phyloP scores from a whole-genome alignment of 2,329 filamentous ascomycete genomes.

The Neonectria sp. region DNA sequence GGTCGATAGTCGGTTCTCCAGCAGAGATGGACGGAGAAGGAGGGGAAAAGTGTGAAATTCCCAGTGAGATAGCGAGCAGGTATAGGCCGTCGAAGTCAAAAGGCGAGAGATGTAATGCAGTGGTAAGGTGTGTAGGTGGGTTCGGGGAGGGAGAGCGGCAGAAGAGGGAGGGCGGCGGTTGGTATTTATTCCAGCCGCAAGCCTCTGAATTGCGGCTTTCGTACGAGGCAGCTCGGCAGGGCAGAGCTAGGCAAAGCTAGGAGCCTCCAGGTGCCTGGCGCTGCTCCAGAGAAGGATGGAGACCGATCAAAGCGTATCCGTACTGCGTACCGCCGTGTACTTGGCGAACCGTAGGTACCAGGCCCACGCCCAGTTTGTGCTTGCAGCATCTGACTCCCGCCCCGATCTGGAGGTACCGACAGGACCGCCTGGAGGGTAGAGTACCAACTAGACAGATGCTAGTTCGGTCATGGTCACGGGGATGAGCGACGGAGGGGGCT shows the following conservation, averaged over 20 bases:
- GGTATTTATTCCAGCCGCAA: constrained; percentile 31
- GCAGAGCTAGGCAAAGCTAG: constrained; percentile 9
- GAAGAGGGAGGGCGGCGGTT: constrained; percentile 10
- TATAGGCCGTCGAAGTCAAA: neutral
- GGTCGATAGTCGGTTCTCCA: neutral
- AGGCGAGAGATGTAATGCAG: neutral
- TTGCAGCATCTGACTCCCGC: neutral
- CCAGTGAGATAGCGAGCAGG: neutral
- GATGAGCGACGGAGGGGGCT: constrained; percentile 13
- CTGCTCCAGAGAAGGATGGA: too few species aligned
- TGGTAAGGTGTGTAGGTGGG: constrained; percentile 4
- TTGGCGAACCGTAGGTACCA: constrained; percentile 10
- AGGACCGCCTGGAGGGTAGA: neutral
- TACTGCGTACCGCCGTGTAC: neutral
- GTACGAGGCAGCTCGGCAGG: constrained; percentile 7
- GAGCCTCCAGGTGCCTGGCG: constrained; percentile 4
- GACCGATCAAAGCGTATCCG: constrained; percentile 17
- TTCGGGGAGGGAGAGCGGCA: neutral
- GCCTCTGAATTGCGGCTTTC: neutral
- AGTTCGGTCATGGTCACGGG: too few species aligned
- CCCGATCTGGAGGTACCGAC: neutral
- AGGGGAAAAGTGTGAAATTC: neutral
- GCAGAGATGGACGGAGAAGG: neutral
- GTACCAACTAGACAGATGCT: neutral
- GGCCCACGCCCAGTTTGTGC: constrained; percentile 17